Conservation (phyloP, 2,329 filamentous ascomycete genomes). For the Chrysoporthe austroafricana region DNA sequence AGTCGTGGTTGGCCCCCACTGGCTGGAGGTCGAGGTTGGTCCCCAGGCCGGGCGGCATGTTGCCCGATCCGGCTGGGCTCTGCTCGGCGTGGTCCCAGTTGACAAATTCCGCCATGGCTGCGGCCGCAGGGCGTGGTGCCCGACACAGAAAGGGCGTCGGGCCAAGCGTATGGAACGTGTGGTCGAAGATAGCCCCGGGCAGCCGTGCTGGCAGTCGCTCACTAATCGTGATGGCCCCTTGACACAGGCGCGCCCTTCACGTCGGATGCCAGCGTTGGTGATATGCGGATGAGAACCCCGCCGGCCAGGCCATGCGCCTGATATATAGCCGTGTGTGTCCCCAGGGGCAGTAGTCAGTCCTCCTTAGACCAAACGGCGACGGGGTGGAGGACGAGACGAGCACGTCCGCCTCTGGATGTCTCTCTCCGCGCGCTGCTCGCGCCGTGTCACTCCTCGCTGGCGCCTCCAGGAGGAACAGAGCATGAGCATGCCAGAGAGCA, state of each 20-base stretch:
- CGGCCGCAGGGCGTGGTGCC: conserved; percentile 19
- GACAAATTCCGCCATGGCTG: conserved; percentile 62
- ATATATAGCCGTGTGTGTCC: background rate
- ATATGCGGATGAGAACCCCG: background rate
- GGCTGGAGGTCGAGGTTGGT: conserved; percentile 36
- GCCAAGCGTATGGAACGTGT: conserved; percentile 1
- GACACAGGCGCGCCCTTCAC: conserved; percentile 4
- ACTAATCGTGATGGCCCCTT: background rate
- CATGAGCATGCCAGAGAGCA: too few relatives aligned
- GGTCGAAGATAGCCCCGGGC: background rate
- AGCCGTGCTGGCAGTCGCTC: background rate
- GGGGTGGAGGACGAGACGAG: background rate
- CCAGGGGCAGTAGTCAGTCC: background rate
- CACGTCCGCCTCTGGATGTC: background rate
- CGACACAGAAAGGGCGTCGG: conserved; percentile 22
- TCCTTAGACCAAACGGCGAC: background rate
- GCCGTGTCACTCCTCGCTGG: too few relatives aligned
- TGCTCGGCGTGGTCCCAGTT: conserved; percentile 60
- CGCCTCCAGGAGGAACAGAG: too few relatives aligned
- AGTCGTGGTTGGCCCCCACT: conserved; percentile 38
- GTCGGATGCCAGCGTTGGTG: background rate
- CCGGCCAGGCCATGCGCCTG: background rate
- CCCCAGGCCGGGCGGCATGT: conserved; percentile 41
- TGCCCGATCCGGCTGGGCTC: conserved; percentile 27
- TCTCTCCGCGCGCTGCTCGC: background rate